phyloP scores from a whole-genome alignment of 495 filamentous ascomycete species.

The Arthonia radiata region DNA sequence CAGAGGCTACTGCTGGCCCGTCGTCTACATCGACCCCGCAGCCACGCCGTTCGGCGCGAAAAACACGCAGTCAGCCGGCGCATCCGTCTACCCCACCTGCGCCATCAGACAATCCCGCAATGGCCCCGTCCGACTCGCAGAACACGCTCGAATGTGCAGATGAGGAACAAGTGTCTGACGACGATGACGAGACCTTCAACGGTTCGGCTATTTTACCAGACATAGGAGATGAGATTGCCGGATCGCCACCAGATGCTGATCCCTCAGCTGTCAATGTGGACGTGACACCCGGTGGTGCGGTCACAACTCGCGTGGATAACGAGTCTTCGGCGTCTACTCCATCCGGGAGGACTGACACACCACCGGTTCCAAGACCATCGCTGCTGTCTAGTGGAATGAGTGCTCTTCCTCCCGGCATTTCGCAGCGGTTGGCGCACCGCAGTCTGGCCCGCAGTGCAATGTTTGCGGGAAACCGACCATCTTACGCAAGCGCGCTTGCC shows the following conservation, averaged over 20 bases:
- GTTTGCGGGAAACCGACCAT: too few species aligned
- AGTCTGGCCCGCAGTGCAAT: too few species aligned
- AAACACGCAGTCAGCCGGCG: too few species aligned
- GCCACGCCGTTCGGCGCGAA: too few species aligned
- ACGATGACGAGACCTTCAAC: conserved; percentile 45
- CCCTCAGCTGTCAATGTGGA: conserved; percentile 83
- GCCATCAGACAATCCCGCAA: conserved; percentile 21
- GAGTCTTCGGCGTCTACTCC: conserved; percentile 78
- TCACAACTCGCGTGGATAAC: conserved; percentile 92
- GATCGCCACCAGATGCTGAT: conserved; percentile 41
- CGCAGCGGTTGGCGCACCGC: too few species aligned
- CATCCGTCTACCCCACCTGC: conserved; percentile 21
- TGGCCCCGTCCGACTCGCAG: conserved; percentile 8
- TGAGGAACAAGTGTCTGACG: conserved; percentile 61
- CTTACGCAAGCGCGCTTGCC: conserved; percentile 68
- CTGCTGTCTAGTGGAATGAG: conserved; percentile 23
- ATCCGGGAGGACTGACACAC: conserved; percentile 29
- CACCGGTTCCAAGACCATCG: conserved; percentile 13
- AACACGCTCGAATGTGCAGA: conserved; percentile 78
- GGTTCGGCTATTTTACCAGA: conserved; percentile 72
- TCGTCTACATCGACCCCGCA: conserved; percentile 25
- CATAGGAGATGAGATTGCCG: conserved; percentile 68
- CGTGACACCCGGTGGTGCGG: conserved; percentile 68
- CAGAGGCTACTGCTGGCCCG: conserved; percentile 25
- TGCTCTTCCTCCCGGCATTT: conserved; percentile 22